Percentiles rank a stretch among this genome's conserved stretches.
Evolutionary conservation across 768 basidiomycete species (phyloP).

Genomic region (Cubamyces lactineus): DNA sequence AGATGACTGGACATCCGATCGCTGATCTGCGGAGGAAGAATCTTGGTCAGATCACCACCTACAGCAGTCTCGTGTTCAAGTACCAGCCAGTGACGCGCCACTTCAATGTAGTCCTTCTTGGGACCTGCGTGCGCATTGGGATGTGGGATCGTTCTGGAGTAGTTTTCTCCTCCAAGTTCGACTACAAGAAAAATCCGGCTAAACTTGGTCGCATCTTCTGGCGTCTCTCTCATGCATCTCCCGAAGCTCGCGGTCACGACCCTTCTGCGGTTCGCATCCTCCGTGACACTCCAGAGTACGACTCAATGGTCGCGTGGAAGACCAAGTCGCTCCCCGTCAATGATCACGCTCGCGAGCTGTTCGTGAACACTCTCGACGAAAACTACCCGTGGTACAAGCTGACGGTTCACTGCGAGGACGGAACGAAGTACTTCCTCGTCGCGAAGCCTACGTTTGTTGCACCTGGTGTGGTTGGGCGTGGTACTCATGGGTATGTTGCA

Average conservation of each 20-base stretch:
- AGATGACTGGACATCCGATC: neutral
- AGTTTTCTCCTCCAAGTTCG: slow-evolving; percentile 8
- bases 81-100: slow-evolving; percentile 5
- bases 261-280: neutral
- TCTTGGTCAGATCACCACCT: slow-evolving; percentile 8
- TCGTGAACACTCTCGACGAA: neutral
- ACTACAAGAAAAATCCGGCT: slow-evolving; percentile 1
- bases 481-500: neutral
- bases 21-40: neutral
- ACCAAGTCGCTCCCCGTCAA: neutral
- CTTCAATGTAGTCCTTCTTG: slow-evolving; percentile 11
- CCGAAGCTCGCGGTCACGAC: slow-evolving; percentile 11
- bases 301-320: neutral
- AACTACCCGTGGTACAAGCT: neutral
- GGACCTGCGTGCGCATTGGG: neutral
- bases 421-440: neutral
- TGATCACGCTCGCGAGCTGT: neutral
- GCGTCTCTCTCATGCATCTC: neutral
- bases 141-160: slow-evolving; percentile 5
- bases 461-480: neutral
- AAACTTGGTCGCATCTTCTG: slow-evolving; percentile 9
- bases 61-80: neutral
- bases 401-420: neutral
- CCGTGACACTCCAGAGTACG: neutral
- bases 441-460: slow-evolving; percentile 1